These are phyloP conservation scores for Penicilliopsis zonata DNA, from an alignment of 495 filamentous ascomycete genomes.

Conservation along the genomic window DNA sequence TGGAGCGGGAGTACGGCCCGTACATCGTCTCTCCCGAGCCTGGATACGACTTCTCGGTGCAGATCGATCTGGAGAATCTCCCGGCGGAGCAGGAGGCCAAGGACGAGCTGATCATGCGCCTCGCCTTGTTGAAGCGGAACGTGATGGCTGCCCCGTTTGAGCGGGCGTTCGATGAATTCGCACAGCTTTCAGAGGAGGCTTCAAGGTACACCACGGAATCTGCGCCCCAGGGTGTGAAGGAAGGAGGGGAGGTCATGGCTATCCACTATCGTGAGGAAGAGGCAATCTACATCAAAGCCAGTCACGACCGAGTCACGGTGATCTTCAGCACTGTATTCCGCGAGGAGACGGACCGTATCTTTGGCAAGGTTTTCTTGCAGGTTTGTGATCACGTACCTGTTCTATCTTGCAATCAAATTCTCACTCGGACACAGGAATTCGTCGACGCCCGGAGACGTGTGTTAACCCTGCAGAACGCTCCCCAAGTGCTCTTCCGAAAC, in stretches of 20 bases:
- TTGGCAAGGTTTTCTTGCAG: slow-evolving; percentile 89
- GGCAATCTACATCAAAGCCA: slow-evolving; percentile 98
- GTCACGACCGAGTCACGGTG: slow-evolving; percentile 90
- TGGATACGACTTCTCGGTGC: slow-evolving; percentile 89
- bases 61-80: slow-evolving; percentile 76
- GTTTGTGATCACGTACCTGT: slow-evolving; percentile 7
- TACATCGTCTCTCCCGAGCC: slow-evolving; percentile 80
- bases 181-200: slow-evolving; percentile 71
- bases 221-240: slow-evolving; percentile 74
- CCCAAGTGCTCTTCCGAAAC: slow-evolving; percentile 93
- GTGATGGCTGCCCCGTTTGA: slow-evolving; percentile 98
- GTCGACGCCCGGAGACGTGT: slow-evolving; percentile 82
- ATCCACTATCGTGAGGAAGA: slow-evolving; percentile 98
- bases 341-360: slow-evolving; percentile 94
- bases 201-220: slow-evolving; percentile 84
- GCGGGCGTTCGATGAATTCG: slow-evolving; percentile 87
- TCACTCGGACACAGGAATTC: slow-evolving; percentile 60
- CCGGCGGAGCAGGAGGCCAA: slow-evolving; percentile 68
- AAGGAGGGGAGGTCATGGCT: slow-evolving; percentile 87
- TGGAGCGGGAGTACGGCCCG: slow-evolving; percentile 86
- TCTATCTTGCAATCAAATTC: not conserved
- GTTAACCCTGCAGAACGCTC: slow-evolving; percentile 85
- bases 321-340: slow-evolving; percentile 98
- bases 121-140: slow-evolving; percentile 88
- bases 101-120: slow-evolving; percentile 72